Percentiles rank a stretch among this genome's conserved stretches.
These are phyloP conservation scores for Brassica rapa DNA, from an alignment of 345 rosid genomes.

Conservation along the genomic window DNA sequence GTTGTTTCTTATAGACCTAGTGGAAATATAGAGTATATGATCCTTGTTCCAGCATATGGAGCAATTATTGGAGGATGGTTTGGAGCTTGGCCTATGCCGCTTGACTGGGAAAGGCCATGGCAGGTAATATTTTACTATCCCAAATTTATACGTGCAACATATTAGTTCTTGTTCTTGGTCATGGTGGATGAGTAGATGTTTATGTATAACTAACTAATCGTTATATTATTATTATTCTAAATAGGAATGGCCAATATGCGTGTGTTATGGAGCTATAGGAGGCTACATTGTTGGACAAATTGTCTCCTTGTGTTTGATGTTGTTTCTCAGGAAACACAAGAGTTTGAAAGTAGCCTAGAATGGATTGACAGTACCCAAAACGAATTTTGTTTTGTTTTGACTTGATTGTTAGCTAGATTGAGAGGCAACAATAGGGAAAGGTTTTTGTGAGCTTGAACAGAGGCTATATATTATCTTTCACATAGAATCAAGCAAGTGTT, in stretches of 20 bases:
- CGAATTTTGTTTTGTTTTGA: slow-evolving; percentile 7
- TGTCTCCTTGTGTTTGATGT: slow-evolving; percentile 43
- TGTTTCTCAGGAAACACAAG: slow-evolving; percentile 30
- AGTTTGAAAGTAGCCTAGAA: slow-evolving; percentile 38
- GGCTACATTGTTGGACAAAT: slow-evolving; percentile 62
- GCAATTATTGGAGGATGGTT: slow-evolving; percentile 94
- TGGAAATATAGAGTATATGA: slow-evolving; percentile 61
- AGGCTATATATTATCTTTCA: not conserved
- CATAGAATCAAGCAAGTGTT: slow-evolving; percentile 13
- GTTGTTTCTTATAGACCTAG: slow-evolving; percentile 49
- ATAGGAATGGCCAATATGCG: slow-evolving; percentile 94
- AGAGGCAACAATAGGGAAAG: slow-evolving; percentile 11
- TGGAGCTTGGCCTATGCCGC: slow-evolving; percentile 99
- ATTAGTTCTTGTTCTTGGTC: slow-evolving; percentile 3
- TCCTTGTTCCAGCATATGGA: slow-evolving; percentile 76
- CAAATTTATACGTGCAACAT: slow-evolving; percentile 31
- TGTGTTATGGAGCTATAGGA: slow-evolving; percentile 51
- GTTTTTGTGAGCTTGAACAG: slow-evolving; percentile 16
- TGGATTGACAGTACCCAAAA: slow-evolving; percentile 4
- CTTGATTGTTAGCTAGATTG: slow-evolving; percentile 17
- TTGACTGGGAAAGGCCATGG: slow-evolving; percentile 99
- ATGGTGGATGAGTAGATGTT: not conserved
- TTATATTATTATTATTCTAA: slow-evolving; percentile 5
- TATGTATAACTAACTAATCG: not conserved
- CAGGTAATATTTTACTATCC: slow-evolving; percentile 55